Evolutionary conservation across 306 rosid genomes (phyloP), one percentile per base, ranked within the genome.

Genomic region (Ceratonia siliqua): DNA sequence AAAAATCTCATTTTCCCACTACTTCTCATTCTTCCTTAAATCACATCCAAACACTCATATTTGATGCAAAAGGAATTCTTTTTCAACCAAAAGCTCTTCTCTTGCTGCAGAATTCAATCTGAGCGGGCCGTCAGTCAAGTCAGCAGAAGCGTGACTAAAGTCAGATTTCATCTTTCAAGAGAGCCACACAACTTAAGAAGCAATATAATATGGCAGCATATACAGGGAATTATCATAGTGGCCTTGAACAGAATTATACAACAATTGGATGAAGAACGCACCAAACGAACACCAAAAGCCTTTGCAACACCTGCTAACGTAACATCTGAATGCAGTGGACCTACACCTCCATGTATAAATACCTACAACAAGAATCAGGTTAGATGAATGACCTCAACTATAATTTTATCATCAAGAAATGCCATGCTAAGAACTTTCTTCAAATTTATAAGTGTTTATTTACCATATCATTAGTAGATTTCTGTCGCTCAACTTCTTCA

Each of bases 271-370:
- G 68, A 89, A 76, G 75, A 67, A 79, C 91, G 15, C 74, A 94
- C 98, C 98, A 91, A 80, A 70, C 93, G 95, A 83, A 94, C 97
- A 48, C 91, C 97, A 78, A 90, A 91, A 77, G 95, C 95, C 88
- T 91, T 94, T 50, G 97, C 97, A 75, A 94, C 84, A 71, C 98
- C 97, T 45, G 92, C 89, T 87, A 80, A 72, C 43, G 97, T 90
- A 45, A 92, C 95, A 82, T 94, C 97, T 8, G 99, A 90, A 81
- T 88, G 96, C 77, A 94, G 81, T 53, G 97, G 99, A 64, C 99
- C 99, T 7, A 90, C 88, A 82, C 97, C 99, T 83, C 97, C 99
- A 81, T 85, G 92, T 62, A 94, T 74, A 81, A 92, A 92, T 63
- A 92, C 96, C 99, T 94, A 84, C 81, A 80, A 84, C 81, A 80